Base-by-base conservation (phyloP, 345 rosid species). In the Gossypium arboreum region DNA sequence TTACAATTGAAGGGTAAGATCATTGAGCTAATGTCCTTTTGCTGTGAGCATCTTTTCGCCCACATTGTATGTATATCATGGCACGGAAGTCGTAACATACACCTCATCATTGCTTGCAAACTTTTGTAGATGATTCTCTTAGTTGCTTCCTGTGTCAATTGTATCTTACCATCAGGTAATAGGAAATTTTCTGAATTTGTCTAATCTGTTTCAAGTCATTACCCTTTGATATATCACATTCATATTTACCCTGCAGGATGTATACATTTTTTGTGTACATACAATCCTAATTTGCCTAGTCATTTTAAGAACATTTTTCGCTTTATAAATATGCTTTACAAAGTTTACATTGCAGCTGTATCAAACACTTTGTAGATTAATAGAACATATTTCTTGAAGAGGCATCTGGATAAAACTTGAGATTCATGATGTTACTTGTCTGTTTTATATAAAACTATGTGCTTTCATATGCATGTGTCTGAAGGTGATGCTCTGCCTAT, bases 1-100 rank as follows among this genome's bases (percentile, higher is more conserved):
- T 80, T 66, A 72, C 71, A 59, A 51, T 34, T 73, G 69, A 81
- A 56, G 71, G 13, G 69, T 48, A 62, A 73, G 60, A 48, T n/a
- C 59, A 25, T 47, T 29, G 16, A 6, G 7, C 67, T 60, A 47
- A 4, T 60, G 25, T 15, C 22, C n/a, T 57, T 73, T 59, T 15
- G 54, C 34, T 59, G 45, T 59, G 12, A 22, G 54, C 22, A 9
- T 20, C 41, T 12, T 67, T 22, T 67, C 11, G 7, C 22, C 39
- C 8, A 2, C 51, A 34, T 29, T 9, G 51, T 20, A 12, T 18
- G 24, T 18, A 18, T 7, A 39, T 55, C 20, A 64, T 45, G 63
- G 17, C 63, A 41, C 13, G 12, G 63, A 18, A 58, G 56, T 60
- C 24, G 13, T 8, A 59, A 15, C 50, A 22, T 18, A 22, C 20